Conservation (phyloP, 1,284 basidiomycete genomes). For the Takashimella koratensis region DNA sequence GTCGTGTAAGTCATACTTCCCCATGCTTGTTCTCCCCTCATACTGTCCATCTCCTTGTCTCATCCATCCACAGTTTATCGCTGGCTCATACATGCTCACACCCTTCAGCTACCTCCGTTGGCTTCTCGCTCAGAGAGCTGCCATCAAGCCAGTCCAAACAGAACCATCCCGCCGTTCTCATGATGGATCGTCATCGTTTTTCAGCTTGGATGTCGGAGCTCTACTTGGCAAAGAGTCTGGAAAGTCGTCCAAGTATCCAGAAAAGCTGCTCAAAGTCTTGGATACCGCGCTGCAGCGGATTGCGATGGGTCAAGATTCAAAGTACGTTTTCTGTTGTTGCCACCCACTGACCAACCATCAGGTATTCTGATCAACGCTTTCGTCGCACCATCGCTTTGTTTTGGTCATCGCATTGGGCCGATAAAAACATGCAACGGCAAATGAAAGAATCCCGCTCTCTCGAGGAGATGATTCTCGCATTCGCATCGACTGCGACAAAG, state of each 20-base stretch:
- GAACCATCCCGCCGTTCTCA: conserved; percentile 8
- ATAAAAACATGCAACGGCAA: conserved; percentile 75
- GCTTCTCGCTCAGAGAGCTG: conserved; percentile 2
- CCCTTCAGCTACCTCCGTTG: neutral
- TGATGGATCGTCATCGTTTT: conserved; percentile 20
- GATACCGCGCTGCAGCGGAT: conserved; percentile 83
- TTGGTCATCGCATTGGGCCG: conserved; percentile 74
- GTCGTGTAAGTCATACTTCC: conserved; percentile 27
- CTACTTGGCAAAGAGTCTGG: conserved; percentile 31
- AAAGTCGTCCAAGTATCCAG: conserved; percentile 84
- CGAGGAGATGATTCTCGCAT: conserved; percentile 93
- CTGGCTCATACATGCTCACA: conserved; percentile 6
- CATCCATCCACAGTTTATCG: conserved; percentile 22
- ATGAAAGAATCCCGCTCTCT: conserved; percentile 96
- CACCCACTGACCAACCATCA: conserved; percentile 36
- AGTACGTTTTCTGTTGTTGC: conserved; percentile 55
- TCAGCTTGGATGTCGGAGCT: conserved; percentile 35
- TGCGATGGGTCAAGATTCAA: conserved; percentile 82
- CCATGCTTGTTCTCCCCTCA: neutral
- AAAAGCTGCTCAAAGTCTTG: conserved; percentile 82
- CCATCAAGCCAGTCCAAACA: conserved; percentile 1
- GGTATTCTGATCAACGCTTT: conserved; percentile 81
- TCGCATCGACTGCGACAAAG: conserved; percentile 82
- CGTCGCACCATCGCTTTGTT: conserved; percentile 84
- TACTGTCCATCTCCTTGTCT: conserved; percentile 22